Conservation (phyloP, 352 stramenopile genomes). For the Phytophthora litchii region DNA sequence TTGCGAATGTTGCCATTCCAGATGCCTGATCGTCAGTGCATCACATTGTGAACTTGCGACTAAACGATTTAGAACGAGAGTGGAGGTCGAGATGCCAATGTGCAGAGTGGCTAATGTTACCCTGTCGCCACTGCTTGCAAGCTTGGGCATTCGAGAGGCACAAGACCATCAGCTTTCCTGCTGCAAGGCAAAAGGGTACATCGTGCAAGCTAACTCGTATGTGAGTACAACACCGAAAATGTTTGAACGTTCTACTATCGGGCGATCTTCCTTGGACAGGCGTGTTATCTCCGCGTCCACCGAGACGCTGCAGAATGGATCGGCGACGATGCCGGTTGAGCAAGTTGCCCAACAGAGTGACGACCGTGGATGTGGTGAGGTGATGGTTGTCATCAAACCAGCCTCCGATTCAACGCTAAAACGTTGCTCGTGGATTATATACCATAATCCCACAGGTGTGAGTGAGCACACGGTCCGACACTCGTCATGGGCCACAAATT, state of each 20-base stretch:
- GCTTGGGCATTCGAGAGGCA: no score
- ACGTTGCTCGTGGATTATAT: not conserved
- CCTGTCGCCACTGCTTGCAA: constrained; percentile 4
- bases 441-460: constrained; percentile 1
- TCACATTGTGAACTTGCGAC: constrained; percentile 26
- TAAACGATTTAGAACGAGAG: constrained; percentile 32
- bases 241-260: constrained; percentile 3
- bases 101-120: constrained; percentile 2
- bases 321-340: not conserved
- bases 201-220: not conserved
- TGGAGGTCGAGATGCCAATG: not conserved
- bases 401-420: constrained; percentile 5
- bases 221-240: not conserved
- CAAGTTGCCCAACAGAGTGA: no score
- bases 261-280: constrained; percentile 15
- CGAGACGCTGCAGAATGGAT: constrained; percentile 11
- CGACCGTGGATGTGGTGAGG: no score
- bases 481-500: not conserved
- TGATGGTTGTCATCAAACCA: not conserved
- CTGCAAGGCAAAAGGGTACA: not conserved
- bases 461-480: constrained; percentile 21
- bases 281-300: constrained; percentile 4
- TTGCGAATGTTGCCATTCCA: constrained; percentile 11
- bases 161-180: not conserved
- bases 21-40: constrained; percentile 7